phyloP scores from a whole-genome alignment of 495 filamentous ascomycete species.

The Talaromyces stipitatus region DNA sequence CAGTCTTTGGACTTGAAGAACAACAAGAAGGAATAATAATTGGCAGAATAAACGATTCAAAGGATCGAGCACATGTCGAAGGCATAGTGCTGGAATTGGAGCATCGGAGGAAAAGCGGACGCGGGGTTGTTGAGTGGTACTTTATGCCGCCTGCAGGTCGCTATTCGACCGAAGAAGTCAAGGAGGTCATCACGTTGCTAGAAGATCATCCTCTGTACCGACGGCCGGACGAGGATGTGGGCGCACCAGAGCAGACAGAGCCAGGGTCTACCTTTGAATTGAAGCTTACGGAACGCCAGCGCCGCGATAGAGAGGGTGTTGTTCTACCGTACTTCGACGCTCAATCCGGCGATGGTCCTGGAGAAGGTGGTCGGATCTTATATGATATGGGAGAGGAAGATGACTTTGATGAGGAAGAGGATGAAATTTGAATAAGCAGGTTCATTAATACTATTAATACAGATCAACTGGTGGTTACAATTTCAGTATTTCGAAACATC shows the following conservation, averaged over 20 bases:
- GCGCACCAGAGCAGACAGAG: conserved; percentile 33
- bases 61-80: conserved; percentile 32
- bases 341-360: conserved; percentile 69
- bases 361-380: conserved; percentile 80
- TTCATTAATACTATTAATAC: conserved; percentile 1
- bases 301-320: conserved; percentile 73
- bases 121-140: conserved; percentile 71
- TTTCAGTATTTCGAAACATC: not conserved
- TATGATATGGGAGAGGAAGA: conserved; percentile 97
- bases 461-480: not conserved
- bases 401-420: conserved; percentile 98
- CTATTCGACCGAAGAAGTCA: conserved; percentile 25
- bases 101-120: conserved; percentile 69
- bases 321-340: conserved; percentile 95
- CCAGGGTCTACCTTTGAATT: conserved; percentile 73
- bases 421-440: conserved; percentile 62
- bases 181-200: conserved; percentile 57
- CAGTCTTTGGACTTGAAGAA: conserved; percentile 70
- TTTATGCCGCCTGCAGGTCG: conserved; percentile 47
- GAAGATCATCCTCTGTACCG: conserved; percentile 70
- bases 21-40: conserved; percentile 65
- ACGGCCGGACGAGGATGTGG: conserved; percentile 29
- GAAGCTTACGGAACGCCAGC: conserved; percentile 83
- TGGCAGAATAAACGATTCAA: conserved; percentile 40
- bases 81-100: conserved; percentile 81